Conservation (phyloP, 306 rosid genomes). For the Begonia peltatifolia region DNA sequence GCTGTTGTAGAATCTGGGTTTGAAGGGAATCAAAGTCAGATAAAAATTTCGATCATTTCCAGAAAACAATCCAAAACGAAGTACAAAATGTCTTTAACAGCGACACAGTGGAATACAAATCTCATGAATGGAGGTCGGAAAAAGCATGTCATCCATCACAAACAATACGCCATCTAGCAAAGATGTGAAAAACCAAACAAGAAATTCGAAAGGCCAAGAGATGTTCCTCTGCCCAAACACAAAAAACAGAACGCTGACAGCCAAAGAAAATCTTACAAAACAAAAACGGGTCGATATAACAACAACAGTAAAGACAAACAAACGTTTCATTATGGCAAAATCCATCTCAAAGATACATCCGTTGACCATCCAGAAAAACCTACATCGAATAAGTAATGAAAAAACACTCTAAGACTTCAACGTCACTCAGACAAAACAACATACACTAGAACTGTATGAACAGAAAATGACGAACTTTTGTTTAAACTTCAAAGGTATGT, state of each 20-base stretch:
- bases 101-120: no score
- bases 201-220: conserved; percentile 7
- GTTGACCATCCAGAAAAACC: no score
- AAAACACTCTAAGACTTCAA: conserved; percentile 2
- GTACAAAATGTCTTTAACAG: no score
- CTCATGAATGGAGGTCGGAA: background rate
- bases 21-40: no score
- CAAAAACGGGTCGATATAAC: no score
- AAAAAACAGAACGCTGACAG: conserved; percentile 23
- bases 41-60: no score
- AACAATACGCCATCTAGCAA: conserved; percentile 5
- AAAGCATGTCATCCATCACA: conserved; percentile 4
- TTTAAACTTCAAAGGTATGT: background rate
- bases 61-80: no score
- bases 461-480: conserved; percentile 1
- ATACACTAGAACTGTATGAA: conserved; percentile 41
- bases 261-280: background rate
- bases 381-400: background rate
- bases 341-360: no score
- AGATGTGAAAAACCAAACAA: conserved; percentile 6
- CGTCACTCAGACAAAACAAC: conserved; percentile 57
- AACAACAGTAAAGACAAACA: no score
- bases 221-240: conserved; percentile 35
- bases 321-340: no score
- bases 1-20: no score